Conservation (phyloP, 1,139 yeast genomes). For the Pichia inconspicua region DNA sequence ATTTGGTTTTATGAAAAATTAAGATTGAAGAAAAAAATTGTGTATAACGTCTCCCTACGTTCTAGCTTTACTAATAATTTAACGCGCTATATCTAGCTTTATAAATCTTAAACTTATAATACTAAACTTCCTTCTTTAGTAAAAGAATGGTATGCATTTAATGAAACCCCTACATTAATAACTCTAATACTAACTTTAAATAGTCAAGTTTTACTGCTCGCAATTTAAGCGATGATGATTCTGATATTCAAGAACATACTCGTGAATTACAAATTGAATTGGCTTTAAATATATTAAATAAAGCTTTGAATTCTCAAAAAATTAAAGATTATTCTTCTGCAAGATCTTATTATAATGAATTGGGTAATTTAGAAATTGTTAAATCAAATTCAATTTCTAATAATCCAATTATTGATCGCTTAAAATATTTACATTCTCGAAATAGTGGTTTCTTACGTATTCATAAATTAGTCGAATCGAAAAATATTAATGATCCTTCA, state of each 20-base stretch:
- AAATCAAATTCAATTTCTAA: constrained; percentile 33
- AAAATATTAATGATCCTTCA: constrained; percentile 15
- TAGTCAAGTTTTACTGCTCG: constrained; percentile 55
- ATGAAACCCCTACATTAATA: too few species aligned
- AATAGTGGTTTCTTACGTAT: constrained; percentile 73
- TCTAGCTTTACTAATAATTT: background rate
- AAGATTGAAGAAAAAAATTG: too few species aligned
- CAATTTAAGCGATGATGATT: constrained; percentile 67
- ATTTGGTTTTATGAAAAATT: constrained; percentile 3
- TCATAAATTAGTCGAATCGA: constrained; percentile 33
- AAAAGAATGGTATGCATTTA: background rate
- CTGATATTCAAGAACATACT: constrained; percentile 79
- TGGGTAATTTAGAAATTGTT: constrained; percentile 64
- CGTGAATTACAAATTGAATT: constrained; percentile 85
- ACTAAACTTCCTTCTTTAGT: too few species aligned
- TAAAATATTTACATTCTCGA: constrained; percentile 71
- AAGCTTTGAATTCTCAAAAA: constrained; percentile 59
- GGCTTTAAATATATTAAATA: constrained; percentile 69
- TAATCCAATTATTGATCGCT: constrained; percentile 60
- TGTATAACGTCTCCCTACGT: too few species aligned
- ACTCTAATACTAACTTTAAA: background rate
- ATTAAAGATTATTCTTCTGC: constrained; percentile 42
- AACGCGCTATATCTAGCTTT: too few species aligned
- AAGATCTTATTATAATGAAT: constrained; percentile 44
- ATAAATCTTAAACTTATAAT: too few species aligned